Percentiles rank a stretch among this genome's conserved stretches.
phyloP scores from a whole-genome alignment of 2,329 filamentous ascomycete genomes.

The Colletotrichum sp. region DNA sequence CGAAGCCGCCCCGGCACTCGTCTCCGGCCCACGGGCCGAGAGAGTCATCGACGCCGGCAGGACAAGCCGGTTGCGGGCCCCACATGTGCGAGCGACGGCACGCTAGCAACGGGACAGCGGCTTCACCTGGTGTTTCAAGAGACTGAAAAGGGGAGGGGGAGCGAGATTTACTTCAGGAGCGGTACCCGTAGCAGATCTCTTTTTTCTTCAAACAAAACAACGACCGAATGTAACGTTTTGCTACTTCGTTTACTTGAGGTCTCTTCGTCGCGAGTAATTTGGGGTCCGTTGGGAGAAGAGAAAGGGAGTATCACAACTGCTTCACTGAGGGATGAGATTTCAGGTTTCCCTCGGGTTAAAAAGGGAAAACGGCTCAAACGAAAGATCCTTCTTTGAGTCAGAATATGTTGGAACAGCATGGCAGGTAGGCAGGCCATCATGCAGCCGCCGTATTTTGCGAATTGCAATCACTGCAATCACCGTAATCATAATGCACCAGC shows the following conservation, averaged over 20 bases:
- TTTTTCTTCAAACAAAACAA: constrained; percentile 6
- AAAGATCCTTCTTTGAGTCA: not conserved
- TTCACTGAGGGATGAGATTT: not conserved
- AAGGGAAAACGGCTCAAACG: not conserved
- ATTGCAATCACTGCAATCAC: not conserved
- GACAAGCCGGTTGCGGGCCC: constrained; percentile 6
- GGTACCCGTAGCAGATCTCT: not conserved
- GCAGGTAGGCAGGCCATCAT: not conserved
- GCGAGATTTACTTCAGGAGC: not conserved
- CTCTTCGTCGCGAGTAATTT: not conserved
- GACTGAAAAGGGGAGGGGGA: not conserved
- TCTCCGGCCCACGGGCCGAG: constrained; percentile 20
- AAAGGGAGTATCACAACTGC: not conserved
- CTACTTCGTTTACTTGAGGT: not conserved
- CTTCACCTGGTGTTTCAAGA: constrained; percentile 2
- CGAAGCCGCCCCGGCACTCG: constrained; percentile 30
- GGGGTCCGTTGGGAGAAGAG: not conserved
- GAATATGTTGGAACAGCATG: not conserved
- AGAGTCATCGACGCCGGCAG: constrained; percentile 9
- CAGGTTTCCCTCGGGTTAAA: not conserved
- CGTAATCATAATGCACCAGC: not conserved
- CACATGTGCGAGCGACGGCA: not conserved
- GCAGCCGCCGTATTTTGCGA: not conserved
- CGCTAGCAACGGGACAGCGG: not conserved
- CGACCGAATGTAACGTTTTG: not conserved